Evolutionary conservation across 1,139 yeast genomes (phyloP).

Genomic region (Suhomyces bokatorum): DNA sequence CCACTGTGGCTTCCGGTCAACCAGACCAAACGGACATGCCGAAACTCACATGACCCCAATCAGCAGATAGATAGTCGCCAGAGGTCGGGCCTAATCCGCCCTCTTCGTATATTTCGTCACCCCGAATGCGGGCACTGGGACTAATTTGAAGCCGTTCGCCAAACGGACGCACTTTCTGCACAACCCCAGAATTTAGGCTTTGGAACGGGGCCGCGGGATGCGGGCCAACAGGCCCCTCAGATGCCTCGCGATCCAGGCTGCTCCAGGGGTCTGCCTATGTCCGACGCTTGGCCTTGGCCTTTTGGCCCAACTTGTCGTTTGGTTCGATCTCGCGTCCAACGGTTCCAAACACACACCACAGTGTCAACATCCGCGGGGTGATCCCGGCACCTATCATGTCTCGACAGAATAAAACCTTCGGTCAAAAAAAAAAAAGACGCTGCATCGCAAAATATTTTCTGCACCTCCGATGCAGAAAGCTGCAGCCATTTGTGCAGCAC

Average conservation of each 20-base stretch:
- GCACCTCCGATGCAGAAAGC: not conserved
- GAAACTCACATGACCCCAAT: too few species aligned
- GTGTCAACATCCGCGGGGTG: too few species aligned
- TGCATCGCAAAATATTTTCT: not conserved
- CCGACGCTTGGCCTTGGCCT: too few species aligned
- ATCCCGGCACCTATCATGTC: not conserved
- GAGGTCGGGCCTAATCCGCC: too few species aligned
- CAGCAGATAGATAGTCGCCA: too few species aligned
- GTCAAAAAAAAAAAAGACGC: not conserved
- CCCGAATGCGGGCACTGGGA: not conserved
- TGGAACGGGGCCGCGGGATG: not conserved
- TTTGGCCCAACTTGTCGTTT: too few species aligned
- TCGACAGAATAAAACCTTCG: not conserved
- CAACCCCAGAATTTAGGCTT: not conserved
- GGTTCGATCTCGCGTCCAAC: too few species aligned
- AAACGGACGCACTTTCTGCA: constrained; percentile 2
- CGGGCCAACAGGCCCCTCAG: not conserved
- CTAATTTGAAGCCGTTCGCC: constrained; percentile 4
- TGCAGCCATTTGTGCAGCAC: not conserved
- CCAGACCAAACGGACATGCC: too few species aligned
- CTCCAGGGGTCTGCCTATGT: not conserved
- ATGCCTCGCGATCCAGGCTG: not conserved
- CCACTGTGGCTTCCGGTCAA: too few species aligned
- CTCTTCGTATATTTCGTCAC: too few species aligned
- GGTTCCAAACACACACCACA: not conserved